Evolutionary conservation across 2,329 filamentous ascomycete genomes (phyloP), one percentile per base, ranked within the genome.

Genomic region (Trichoderma afroharzianum): DNA sequence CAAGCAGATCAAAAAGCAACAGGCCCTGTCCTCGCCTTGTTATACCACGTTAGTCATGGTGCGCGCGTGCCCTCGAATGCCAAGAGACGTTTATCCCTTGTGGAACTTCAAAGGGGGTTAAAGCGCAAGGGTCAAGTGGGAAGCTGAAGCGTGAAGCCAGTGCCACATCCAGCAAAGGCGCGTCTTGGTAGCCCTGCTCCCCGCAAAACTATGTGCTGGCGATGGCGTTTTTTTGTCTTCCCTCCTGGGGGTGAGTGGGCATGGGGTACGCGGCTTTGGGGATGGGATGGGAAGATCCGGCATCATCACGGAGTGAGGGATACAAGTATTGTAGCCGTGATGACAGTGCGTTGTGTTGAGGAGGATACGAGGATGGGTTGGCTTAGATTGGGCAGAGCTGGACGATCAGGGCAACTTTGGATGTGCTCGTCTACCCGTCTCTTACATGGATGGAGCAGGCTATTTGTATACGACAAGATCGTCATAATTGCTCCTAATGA

Each of bases 121-220:
- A 63, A 59, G 47, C 47, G 43, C 26, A 63, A 47, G 36, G 39
- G 21, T 50, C 47, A 24, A 53, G 47, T 63, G 43, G 39, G 39
- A 39, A 26, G 36, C 43, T 32, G 6, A 32, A 30, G 61, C 18
- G 26, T 63, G 26, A 63, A 18, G 21, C 61, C 61, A 11, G 15
- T 47, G 43, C 43, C 43, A 50, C n/a, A 50, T 63, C 12, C 6
- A 50, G 61, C 6, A 47, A 63, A 15, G 36, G 26, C 61, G n/a
- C 11, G 28, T 53, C 62, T 64, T 64, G 62, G 62, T 28, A 64
- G 62, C 39, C 62, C 39, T 63, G 30, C 62, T 63, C 62, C 62
- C 39, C 62, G 39, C 39, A 53, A 32, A 64, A 33, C 26, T 24
- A 21, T 30, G 62, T 30, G 36, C 26, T 21, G n/a, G 36, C 14